Evolutionary conservation across 352 stramenopile species (phyloP).

Genomic region (Globisporangium echinulatum): DNA sequence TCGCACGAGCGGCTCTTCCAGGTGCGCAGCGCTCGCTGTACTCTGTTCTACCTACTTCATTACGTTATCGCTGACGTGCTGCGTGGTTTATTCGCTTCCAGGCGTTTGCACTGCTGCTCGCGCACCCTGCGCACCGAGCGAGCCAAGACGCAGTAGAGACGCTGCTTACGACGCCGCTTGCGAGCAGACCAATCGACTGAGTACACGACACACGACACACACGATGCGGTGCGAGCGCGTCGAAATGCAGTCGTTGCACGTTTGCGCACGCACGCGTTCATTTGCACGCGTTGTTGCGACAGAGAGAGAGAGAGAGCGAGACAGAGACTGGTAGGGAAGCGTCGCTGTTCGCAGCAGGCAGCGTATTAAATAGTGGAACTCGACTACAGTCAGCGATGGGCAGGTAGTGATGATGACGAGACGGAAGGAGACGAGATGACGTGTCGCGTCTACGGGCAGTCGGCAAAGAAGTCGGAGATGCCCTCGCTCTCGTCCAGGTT

Average conservation of each 20-base stretch:
- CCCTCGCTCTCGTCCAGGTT: constrained; percentile 84
- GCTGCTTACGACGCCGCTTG: constrained; percentile 22
- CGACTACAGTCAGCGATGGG: neutral
- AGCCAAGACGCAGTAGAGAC: constrained; percentile 40
- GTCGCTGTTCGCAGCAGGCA: too few species aligned
- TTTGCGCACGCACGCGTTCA: too few species aligned
- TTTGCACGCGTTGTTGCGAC: neutral
- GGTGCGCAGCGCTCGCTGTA: constrained; percentile 18
- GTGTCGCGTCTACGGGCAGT: constrained; percentile 41
- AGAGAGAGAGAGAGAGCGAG: neutral
- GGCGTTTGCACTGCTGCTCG: constrained; percentile 35
- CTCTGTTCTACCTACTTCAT: constrained; percentile 13
- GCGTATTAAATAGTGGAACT: constrained; percentile 5
- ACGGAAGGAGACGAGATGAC: neutral
- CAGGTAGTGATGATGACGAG: neutral
- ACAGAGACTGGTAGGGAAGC: neutral
- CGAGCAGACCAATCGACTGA: neutral
- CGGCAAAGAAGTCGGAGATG: constrained; percentile 84
- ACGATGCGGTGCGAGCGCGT: too few species aligned
- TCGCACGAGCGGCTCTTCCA: constrained; percentile 51
- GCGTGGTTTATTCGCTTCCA: constrained; percentile 5
- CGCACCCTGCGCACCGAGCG: constrained; percentile 39
- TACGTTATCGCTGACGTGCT: too few species aligned
- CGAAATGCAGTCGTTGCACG: too few species aligned
- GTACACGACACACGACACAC: neutral